Base-by-base conservation (phyloP, 1,284 basidiomycete genomes). In the Ceratobasidium papillatum region DNA sequence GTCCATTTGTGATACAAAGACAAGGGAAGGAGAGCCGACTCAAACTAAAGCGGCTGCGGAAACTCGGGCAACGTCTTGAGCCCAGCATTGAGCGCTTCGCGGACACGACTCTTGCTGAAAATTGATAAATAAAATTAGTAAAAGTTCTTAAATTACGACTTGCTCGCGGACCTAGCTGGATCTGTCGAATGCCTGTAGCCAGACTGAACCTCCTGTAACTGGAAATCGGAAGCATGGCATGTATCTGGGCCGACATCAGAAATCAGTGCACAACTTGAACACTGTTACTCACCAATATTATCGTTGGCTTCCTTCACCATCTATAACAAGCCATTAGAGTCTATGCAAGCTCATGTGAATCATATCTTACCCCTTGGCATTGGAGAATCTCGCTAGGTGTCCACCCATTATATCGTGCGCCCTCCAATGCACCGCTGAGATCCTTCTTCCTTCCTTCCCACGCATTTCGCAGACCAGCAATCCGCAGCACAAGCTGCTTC, bases 151-250 rank as follows among this genome's bases (percentile, higher is more conserved):
- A 27, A 3, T n/a, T 17, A 14, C 14, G 5, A 22, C 7, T 56
- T 32, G 3, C 3, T 34, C 34, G 22, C 58, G 27, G 5, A 72
- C 69, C 69, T 72, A 3, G 69, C 58, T 8, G 69, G 69, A 52
- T 72, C 69, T 41, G 69, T 72, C 12, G 69, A 72, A 17, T 72
- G 69, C 45, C 69, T 72, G 22, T 72, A 72, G 11, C 69, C 69
- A 5, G 56, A 47, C 8, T 49, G 69, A 38, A 72, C 69, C 34
- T 72, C 69, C 14, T 43, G 54, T 22, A 72, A n/a, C 32, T 72
- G 69, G 32, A 72, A 72, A 17, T 72, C 69, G 9, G 69, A 72
- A 19, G 69, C 69, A 27, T 72, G 69, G 58, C 69, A 72, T 25
- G 69, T 72, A 34, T 72, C 69, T 72, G 38, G 27, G 11, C n/a